Conservation (phyloP, 768 basidiomycete species). For the Suillus brevipes region DNA sequence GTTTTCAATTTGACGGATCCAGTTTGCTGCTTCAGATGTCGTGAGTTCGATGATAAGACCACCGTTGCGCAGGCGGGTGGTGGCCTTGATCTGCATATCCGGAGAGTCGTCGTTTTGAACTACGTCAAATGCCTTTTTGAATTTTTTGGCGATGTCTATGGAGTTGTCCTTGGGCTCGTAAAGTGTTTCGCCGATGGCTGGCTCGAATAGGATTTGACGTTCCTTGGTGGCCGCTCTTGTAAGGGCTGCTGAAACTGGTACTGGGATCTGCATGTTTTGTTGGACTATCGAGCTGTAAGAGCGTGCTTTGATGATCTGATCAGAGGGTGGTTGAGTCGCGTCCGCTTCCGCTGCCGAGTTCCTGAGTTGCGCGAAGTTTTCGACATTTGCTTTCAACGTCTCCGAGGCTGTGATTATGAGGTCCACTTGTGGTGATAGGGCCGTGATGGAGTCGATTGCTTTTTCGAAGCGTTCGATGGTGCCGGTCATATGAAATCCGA, state of each 20-base stretch:
- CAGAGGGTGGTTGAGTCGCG: too few species aligned
- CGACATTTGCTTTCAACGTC: background rate
- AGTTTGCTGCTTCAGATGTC: fast-evolving
- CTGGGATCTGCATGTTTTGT: background rate
- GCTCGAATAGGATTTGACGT: background rate
- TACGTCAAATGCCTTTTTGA: background rate
- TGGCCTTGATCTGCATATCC: background rate
- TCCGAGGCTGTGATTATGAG: background rate
- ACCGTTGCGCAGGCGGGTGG: background rate
- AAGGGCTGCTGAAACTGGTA: background rate
- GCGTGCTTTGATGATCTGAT: fast-evolving
- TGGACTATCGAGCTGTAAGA: background rate
- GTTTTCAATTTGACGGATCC: background rate
- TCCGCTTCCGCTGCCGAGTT: background rate
- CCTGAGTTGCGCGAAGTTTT: background rate
- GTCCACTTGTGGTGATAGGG: background rate
- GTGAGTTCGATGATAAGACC: background rate
- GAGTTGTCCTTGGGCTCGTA: background rate
- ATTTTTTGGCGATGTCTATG: background rate
- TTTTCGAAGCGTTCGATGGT: background rate
- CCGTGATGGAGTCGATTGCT: background rate
- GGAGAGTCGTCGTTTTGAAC: background rate
- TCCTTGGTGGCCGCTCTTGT: background rate
- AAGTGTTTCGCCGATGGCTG: fast-evolving
- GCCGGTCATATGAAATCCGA: background rate